Conservation (phyloP, 2,329 filamentous ascomycete genomes). For the Pseudogymnoascus sp. region DNA sequence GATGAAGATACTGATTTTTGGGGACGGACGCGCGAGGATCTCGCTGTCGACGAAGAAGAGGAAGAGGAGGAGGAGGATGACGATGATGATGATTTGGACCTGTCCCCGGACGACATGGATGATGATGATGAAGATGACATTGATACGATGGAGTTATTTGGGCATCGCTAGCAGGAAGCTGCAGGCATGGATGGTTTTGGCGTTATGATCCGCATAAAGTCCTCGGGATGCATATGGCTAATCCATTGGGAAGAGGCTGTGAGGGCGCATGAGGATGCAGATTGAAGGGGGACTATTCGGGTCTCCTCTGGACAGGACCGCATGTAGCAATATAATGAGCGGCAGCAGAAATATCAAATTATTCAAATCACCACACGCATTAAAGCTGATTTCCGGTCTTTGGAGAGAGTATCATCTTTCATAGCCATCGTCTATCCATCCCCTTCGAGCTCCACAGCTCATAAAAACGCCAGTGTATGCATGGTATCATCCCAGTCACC, state of each 20-base stretch:
- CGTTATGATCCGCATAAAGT: background rate
- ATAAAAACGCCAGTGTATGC: conserved; percentile 1
- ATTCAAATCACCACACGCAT: background rate
- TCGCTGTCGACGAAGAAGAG: conserved; percentile 19
- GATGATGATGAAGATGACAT: conserved; percentile 36
- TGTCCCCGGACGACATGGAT: conserved; percentile 27
- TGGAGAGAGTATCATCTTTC: background rate
- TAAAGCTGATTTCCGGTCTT: background rate
- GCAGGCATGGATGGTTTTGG: background rate
- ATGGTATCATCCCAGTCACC: conserved; percentile 2
- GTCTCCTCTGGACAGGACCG: background rate
- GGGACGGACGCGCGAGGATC: conserved; percentile 37
- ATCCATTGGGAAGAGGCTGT: background rate
- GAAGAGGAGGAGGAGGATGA: conserved; percentile 24
- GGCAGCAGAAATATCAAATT: background rate
- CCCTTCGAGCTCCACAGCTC: background rate
- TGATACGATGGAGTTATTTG: conserved; percentile 42
- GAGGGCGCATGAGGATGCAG: background rate
- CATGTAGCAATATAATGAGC: conserved; percentile 5
- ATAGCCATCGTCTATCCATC: background rate
- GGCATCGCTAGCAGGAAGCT: conserved; percentile 34
- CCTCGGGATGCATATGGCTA: background rate
- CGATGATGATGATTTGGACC: conserved; percentile 30
- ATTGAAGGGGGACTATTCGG: background rate
- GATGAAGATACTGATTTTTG: conserved; percentile 41